A percentile compares a stretch with the other conserved stretches of the same genome.
Conservation (phyloP, 2,329 filamentous ascomycete genomes). For the Penicillium sp. region DNA sequence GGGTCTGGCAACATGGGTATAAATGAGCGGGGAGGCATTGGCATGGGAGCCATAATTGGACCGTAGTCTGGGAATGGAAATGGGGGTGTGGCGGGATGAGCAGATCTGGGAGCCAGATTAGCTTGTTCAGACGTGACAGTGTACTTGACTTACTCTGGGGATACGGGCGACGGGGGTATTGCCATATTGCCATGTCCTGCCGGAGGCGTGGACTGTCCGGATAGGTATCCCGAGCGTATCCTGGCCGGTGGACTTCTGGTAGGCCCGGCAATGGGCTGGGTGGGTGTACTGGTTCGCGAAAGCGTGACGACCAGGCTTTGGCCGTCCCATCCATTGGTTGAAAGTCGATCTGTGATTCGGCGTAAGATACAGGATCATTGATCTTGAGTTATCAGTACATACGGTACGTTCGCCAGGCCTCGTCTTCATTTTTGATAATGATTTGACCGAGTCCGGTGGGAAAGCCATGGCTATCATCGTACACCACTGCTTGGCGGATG, state of each 20-base stretch:
- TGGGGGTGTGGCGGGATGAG: slow-evolving; percentile 20
- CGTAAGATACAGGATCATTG: slow-evolving; percentile 10
- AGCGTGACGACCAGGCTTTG: slow-evolving; percentile 43
- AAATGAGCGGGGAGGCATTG: slow-evolving; percentile 20
- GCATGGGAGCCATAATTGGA: slow-evolving; percentile 24
- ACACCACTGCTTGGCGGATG: slow-evolving; percentile 45
- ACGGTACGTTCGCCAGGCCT: slow-evolving; percentile 46
- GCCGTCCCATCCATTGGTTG: slow-evolving; percentile 44
- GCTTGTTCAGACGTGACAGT: background rate
- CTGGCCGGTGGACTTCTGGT: slow-evolving; percentile 39
- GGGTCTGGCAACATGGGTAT: slow-evolving; percentile 31
- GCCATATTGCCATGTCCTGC: slow-evolving; percentile 27
- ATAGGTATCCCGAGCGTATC: slow-evolving; percentile 27
- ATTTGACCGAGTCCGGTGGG: slow-evolving; percentile 45
- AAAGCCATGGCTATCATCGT: slow-evolving; percentile 43
- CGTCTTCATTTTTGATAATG: slow-evolving; percentile 45
- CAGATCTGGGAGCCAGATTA: slow-evolving; percentile 17
- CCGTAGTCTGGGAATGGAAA: slow-evolving; percentile 29
- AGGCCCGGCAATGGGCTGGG: slow-evolving; percentile 42
- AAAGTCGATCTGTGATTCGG: slow-evolving; percentile 37
- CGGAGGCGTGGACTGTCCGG: slow-evolving; percentile 36
- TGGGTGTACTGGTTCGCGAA: slow-evolving; percentile 40
- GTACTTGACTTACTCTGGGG: slow-evolving; percentile 34
- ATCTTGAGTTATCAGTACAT: slow-evolving; percentile 10
- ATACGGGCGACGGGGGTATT: slow-evolving; percentile 35